These are phyloP conservation scores for Quambalaria eucalypti DNA, from an alignment of 1,284 basidiomycete genomes.

Conservation along the genomic window DNA sequence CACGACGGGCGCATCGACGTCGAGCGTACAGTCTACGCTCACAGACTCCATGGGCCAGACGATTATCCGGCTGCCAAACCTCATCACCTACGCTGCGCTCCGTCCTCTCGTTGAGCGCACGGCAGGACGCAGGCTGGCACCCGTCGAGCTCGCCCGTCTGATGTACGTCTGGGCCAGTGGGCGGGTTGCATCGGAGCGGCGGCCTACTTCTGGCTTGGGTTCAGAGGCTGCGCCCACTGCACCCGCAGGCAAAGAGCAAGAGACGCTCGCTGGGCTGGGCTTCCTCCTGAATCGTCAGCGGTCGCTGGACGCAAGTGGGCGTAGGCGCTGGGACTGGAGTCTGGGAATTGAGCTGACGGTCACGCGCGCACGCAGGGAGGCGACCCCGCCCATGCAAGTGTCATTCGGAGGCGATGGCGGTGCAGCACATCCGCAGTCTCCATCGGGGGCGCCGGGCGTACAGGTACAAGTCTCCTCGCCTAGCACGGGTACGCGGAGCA, in stretches of 20 bases:
- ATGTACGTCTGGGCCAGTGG: slow-evolving; percentile 27
- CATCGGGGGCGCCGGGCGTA: neutral
- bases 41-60: slow-evolving; percentile 6
- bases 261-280: slow-evolving; percentile 22
- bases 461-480: neutral
- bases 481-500: neutral
- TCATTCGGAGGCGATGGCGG: neutral
- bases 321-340: slow-evolving; percentile 25
- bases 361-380: slow-evolving; percentile 8
- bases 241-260: slow-evolving; percentile 1
- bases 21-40: slow-evolving; percentile 1
- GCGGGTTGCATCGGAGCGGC: slow-evolving; percentile 6
- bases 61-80: slow-evolving; percentile 27
- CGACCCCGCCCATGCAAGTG: slow-evolving; percentile 13
- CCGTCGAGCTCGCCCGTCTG: slow-evolving; percentile 23
- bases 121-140: slow-evolving; percentile 21
- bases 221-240: neutral
- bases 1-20: slow-evolving; percentile 25
- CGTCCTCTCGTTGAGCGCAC: slow-evolving; percentile 36
- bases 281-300: slow-evolving; percentile 25
- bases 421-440: neutral
- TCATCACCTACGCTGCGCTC: slow-evolving; percentile 30
- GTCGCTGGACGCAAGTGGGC: slow-evolving; percentile 18
- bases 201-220: neutral
- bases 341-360: slow-evolving; percentile 33